Evolutionary conservation across 2,329 filamentous ascomycete genomes (phyloP).

Genomic region (Aspergillus novoparasiticus): DNA sequence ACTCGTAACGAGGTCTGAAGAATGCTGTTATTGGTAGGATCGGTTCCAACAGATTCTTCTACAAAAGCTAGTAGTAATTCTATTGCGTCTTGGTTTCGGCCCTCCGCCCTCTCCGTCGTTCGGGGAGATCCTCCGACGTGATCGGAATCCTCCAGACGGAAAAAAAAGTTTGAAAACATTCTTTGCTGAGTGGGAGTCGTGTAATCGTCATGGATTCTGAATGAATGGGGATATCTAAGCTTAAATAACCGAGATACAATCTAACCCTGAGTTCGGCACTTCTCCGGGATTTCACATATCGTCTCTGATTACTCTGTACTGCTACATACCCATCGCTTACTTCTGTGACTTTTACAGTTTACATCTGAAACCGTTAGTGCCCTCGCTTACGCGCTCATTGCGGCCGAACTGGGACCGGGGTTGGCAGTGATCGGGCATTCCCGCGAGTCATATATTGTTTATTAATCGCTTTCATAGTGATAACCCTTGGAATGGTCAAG

Average conservation of each 20-base stretch:
- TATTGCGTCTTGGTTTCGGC: too few species aligned
- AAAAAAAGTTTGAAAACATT: constrained; percentile 46
- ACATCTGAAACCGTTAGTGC: too few species aligned
- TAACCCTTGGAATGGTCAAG: neutral
- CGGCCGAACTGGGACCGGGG: too few species aligned
- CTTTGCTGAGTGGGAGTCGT: constrained; percentile 69
- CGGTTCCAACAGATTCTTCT: neutral
- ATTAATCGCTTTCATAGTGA: neutral
- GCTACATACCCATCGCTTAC: too few species aligned
- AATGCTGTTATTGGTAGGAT: neutral
- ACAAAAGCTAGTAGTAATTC: neutral
- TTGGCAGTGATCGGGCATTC: too few species aligned
- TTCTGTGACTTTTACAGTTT: too few species aligned
- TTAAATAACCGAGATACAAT: constrained; percentile 33
- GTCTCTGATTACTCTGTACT: too few species aligned
- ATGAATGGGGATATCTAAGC: constrained; percentile 51
- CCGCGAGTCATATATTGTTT: neutral
- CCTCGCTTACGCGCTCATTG: too few species aligned
- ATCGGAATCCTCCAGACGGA: neutral
- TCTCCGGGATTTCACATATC: too few species aligned
- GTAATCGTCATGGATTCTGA: constrained; percentile 65
- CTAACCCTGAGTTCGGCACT: neutral
- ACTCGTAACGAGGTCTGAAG: neutral
- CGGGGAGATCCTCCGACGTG: neutral
- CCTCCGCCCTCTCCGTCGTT: neutral